Percentiles rank a stretch among this genome's conserved stretches.
Conservation (phyloP, 257 asterid genomes). For the Marsdenia floribunda region DNA sequence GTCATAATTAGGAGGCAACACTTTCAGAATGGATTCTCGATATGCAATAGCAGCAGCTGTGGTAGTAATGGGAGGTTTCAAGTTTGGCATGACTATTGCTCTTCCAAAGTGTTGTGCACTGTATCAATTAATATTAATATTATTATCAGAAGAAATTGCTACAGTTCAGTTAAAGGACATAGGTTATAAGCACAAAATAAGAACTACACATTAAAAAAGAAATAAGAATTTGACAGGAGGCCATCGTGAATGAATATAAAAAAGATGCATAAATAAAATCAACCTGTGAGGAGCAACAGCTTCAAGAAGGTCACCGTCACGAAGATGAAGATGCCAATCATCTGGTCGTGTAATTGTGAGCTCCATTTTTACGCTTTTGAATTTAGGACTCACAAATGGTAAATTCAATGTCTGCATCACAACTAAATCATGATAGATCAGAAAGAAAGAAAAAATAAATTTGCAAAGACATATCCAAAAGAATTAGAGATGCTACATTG, state of each 20-base stretch:
- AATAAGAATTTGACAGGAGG: background rate
- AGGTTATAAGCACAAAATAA: slow-evolving; percentile 1
- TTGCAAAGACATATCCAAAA: background rate
- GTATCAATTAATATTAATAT: slow-evolving; percentile 17
- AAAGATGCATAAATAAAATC: background rate
- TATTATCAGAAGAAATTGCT: slow-evolving; percentile 9
- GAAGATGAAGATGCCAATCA: slow-evolving; percentile 99
- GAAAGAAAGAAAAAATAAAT: background rate
- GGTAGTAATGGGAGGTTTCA: slow-evolving; percentile 87
- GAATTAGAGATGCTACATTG: background rate
- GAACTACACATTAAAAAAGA: background rate
- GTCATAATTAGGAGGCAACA: slow-evolving; percentile 50
- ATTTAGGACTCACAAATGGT: slow-evolving; percentile 26
- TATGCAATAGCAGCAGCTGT: slow-evolving; percentile 76
- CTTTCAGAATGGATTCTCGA: slow-evolving; percentile 59
- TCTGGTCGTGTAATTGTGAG: slow-evolving; percentile 77
- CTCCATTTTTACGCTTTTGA: slow-evolving; percentile 48
- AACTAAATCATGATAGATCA: slow-evolving; percentile 12
- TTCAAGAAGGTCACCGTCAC: slow-evolving; percentile 86
- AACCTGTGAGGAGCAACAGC: slow-evolving; percentile 81
- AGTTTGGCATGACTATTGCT: slow-evolving; percentile 94
- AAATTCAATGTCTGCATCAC: slow-evolving; percentile 31
- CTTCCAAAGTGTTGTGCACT: slow-evolving; percentile 80
- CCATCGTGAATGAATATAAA: background rate
- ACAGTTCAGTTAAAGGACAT: slow-evolving; percentile 1